Base-by-base conservation (phyloP, 2,329 filamentous ascomycete species). In the Cyclaneusma minus region DNA sequence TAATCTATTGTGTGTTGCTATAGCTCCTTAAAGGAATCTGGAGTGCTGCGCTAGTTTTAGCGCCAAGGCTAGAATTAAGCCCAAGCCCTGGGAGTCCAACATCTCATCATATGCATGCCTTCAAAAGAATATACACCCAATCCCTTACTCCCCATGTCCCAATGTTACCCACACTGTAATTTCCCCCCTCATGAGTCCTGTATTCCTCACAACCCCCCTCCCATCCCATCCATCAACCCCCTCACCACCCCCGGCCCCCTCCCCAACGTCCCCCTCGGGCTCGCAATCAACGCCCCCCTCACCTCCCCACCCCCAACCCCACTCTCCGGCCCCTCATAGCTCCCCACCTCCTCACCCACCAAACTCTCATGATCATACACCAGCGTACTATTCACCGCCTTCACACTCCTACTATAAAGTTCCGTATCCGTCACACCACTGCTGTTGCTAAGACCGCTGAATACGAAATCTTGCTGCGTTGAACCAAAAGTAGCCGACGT, bases 391-490 rank as follows among this genome's bases (percentile, higher is more conserved):
- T 75, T 73, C 3, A 56, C 48, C 4, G 66, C 64, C 15, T 50
- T 45, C 14, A 77, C 63, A 25, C 65, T 55, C 12, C 73, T 56
- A 30, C 48, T 52, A 45, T 77, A 82, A 22, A 77, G 49, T 43
- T 61, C 50, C 25, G 44, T 48, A 12, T 40, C 40, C 3, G 39
- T 32, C 9, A 11, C 9, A 14, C 10, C 9, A 9, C 7, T 24
- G 22, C 22, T 24, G 8, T 24, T 13, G 7, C 22, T 8, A 12
- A n/a, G 27, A 23, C 39, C 36, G 13, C 36, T 37, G 33, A 79
- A 68, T 5, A 38, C 45, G 33, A 76, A 64, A 2, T 53, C 48
- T 46, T 80, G 72, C 29, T 55, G 55, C 5, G 65, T 70, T 13
- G 49, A 58, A 6, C 72, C 72, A 27, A 51, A 63, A 10, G 64